Conservation (phyloP, 208 protist species). For the Angomonas deanei region DNA sequence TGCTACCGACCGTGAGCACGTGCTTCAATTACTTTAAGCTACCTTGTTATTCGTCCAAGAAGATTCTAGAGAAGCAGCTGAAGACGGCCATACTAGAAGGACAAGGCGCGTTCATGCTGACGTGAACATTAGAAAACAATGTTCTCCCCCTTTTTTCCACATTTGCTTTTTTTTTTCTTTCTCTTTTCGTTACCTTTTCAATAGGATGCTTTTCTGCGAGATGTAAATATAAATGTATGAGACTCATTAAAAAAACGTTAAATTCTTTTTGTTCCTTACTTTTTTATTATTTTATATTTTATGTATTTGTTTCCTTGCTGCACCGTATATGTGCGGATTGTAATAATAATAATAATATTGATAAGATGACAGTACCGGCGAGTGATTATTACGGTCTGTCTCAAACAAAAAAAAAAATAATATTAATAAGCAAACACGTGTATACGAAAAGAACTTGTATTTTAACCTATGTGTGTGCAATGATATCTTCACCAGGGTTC, state of each 20-base stretch:
- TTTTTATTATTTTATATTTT: background rate
- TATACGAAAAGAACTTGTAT: too few relatives aligned
- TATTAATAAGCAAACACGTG: too few relatives aligned
- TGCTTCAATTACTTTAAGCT: slow-evolving; percentile 95
- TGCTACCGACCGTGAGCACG: slow-evolving; percentile 94
- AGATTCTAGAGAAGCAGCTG: slow-evolving; percentile 62
- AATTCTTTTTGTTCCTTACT: background rate
- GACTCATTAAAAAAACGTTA: too few relatives aligned
- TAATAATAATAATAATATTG: slow-evolving; percentile 5
- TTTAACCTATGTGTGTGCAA: too few relatives aligned
- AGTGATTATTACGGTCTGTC: too few relatives aligned
- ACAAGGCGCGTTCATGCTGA: slow-evolving; percentile 62
- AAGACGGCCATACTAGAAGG: slow-evolving; percentile 65
- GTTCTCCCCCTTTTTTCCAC: slow-evolving; percentile 11
- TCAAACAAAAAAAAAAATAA: too few relatives aligned
- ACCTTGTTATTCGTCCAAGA: slow-evolving; percentile 85
- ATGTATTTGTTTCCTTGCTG: too few relatives aligned
- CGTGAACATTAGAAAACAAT: slow-evolving; percentile 18
- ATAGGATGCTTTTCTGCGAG: background rate
- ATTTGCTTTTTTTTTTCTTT: slow-evolving; percentile 12
- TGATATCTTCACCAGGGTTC: too few relatives aligned
- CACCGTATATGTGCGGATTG: too few relatives aligned
- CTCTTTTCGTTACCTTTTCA: slow-evolving; percentile 13
- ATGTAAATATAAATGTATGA: too few relatives aligned
- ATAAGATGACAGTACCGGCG: too few relatives aligned